Base-by-base conservation (phyloP, 768 basidiomycete species). In the Coprinopsis marcescibilis region DNA sequence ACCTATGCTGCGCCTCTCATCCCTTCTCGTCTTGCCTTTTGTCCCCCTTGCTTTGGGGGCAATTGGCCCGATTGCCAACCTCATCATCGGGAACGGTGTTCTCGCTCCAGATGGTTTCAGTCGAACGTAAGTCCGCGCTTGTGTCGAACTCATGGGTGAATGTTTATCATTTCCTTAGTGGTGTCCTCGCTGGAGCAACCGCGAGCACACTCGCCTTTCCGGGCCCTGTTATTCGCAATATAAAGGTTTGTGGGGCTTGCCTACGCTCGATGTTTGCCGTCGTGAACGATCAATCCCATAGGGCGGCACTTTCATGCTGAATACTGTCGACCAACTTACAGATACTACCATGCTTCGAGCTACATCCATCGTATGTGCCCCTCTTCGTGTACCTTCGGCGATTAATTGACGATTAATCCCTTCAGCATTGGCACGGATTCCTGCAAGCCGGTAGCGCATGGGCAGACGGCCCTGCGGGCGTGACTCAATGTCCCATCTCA, bases 91-190 rank as follows among this genome's bases (percentile, higher is more conserved):
- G 14, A 77, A 77, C 55, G 64, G 63, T 45, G 52, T 59, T 15
- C 69, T 78, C 30, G 58, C 70, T 1, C 76, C 76, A 0, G 76
- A 78, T 60, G 76, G 76, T n/a, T 75, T 68, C 49, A 49, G 46
- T 54, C 65, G 53, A 24, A 36, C 53, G 53, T 54, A 46, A 3
- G 53, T 52, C 23, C 13, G 11, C n/a, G 4, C 33, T 14, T 7
- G 26, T 8, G 12, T 26, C 12, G 8, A 33, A 26, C 4, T 6
- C 21, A 39, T 36, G 6, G 19, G 4, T 17, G 20, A 14, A 13
- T 13, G 17, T 37, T 13, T 8, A 24, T 5, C 15, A 7, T 26
- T 15, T 35, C 12, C 23, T 10, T 42, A 40, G 32, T 25, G 19
- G 36, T 32, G 53, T 13, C 32, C 45, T 44, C 35, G 35, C 41